Conservation (phyloP, 345 rosid genomes). For the Viola odorata region DNA sequence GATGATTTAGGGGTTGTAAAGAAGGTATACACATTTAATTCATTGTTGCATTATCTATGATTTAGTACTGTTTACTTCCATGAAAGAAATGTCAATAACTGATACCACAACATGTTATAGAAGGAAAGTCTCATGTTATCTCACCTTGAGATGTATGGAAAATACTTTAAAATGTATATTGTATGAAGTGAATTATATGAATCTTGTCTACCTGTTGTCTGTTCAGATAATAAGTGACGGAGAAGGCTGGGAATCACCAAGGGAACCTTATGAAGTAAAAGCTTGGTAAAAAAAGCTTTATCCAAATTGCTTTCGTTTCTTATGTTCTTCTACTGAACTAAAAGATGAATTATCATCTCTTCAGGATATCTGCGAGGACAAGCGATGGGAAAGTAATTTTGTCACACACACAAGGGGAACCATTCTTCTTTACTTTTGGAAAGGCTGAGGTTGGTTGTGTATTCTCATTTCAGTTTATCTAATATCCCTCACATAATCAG, state of each 20-base stretch:
- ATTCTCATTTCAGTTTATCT: slow-evolving; percentile 2
- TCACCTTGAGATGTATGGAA: too few species aligned
- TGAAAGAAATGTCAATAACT: too few species aligned
- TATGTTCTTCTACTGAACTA: slow-evolving; percentile 10
- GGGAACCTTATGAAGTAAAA: slow-evolving; percentile 87
- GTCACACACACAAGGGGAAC: slow-evolving; percentile 56
- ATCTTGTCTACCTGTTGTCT: too few species aligned
- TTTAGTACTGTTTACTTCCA: background rate
- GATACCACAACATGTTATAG: too few species aligned
- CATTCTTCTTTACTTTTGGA: slow-evolving; percentile 84
- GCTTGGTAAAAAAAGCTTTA: slow-evolving; percentile 49
- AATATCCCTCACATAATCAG: background rate
- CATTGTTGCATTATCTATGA: slow-evolving; percentile 8
- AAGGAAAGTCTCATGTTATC: too few species aligned
- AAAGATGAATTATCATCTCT: slow-evolving; percentile 9
- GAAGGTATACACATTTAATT: slow-evolving; percentile 45
- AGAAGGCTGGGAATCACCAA: slow-evolving; percentile 92
- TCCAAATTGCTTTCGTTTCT: slow-evolving; percentile 5
- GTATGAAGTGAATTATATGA: too few species aligned
- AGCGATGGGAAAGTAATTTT: slow-evolving; percentile 61
- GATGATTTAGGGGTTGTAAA: slow-evolving; percentile 87
- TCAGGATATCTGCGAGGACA: slow-evolving; percentile 80
- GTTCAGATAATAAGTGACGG: slow-evolving; percentile 73
- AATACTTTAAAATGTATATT: too few species aligned
- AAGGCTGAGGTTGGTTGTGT: slow-evolving; percentile 68